A percentile compares a stretch with the other conserved stretches of the same genome.
Evolutionary conservation across 176 grass and related monocot genomes (phyloP).

Genomic region (Dendrocalamus sinicus): DNA sequence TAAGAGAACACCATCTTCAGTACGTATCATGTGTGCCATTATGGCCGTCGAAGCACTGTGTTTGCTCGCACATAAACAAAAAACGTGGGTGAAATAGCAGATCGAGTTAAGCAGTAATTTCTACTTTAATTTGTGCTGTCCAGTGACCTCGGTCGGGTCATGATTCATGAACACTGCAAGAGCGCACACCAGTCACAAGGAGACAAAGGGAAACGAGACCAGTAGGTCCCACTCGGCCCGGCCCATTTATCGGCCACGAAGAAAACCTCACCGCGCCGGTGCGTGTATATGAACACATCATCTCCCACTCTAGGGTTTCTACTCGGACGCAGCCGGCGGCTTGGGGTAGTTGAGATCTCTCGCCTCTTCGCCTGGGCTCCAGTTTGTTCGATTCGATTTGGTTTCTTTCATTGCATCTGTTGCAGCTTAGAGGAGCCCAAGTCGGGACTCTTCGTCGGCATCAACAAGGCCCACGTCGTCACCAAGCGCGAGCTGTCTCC

Average conservation of each 20-base stretch:
- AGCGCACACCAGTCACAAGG: too few relatives aligned
- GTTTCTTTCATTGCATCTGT: neutral
- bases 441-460: conserved; percentile 64
- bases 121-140: too few relatives aligned
- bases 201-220: neutral
- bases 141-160: too few relatives aligned
- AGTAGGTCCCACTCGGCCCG: neutral
- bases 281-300: neutral
- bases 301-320: neutral
- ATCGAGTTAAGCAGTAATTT: too few relatives aligned
- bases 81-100: too few relatives aligned
- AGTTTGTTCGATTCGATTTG: neutral
- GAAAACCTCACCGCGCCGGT: neutral
- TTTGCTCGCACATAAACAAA: too few relatives aligned
- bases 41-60: too few relatives aligned
- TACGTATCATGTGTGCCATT: too few relatives aligned
- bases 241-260: neutral
- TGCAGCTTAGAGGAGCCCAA: conserved; percentile 46
- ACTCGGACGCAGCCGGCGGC: conserved; percentile 22
- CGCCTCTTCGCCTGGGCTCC: neutral
- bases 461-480: conserved; percentile 71
- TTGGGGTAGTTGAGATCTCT: neutral
- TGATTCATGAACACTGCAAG: too few relatives aligned
- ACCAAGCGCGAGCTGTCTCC: conserved; percentile 66
- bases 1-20: too few relatives aligned